These are phyloP conservation scores for Skeletonema marinoi DNA, from an alignment of 108 stramenopile species.

Conservation along the genomic window DNA sequence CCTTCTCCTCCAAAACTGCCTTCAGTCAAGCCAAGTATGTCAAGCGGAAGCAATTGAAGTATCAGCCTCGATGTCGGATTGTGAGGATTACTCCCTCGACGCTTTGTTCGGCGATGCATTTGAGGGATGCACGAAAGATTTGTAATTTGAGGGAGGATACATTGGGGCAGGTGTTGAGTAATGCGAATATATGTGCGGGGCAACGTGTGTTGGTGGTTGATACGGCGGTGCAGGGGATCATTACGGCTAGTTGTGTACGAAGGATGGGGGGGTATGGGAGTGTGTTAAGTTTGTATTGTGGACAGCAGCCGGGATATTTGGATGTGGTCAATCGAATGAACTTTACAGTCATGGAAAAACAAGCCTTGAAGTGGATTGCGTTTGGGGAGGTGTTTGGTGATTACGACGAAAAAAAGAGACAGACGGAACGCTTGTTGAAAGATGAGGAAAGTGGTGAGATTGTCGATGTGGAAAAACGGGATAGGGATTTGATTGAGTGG, in stretches of 20 bases:
- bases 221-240: slow-evolving; percentile 59
- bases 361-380: slow-evolving; percentile 75
- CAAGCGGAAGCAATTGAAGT: slow-evolving; percentile 74
- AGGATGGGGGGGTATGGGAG: slow-evolving; percentile 90
- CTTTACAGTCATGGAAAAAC: slow-evolving; percentile 58
- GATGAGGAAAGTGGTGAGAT: slow-evolving; percentile 28
- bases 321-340: slow-evolving; percentile 74
- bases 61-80: slow-evolving; percentile 82
- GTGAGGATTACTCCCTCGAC: slow-evolving; percentile 66
- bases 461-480: slow-evolving; percentile 55
- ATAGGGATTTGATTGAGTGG: slow-evolving; percentile 65
- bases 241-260: slow-evolving; percentile 72
- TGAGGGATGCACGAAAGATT: slow-evolving; percentile 61
- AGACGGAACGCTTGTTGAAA: slow-evolving; percentile 1
- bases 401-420: slow-evolving; percentile 13
- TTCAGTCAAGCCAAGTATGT: slow-evolving; percentile 90
- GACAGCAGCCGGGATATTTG: slow-evolving; percentile 74
- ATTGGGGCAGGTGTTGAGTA: slow-evolving; percentile 74
- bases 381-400: slow-evolving; percentile 69
- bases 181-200: slow-evolving; percentile 87
- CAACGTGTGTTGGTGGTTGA: slow-evolving; percentile 75
- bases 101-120: slow-evolving; percentile 67
- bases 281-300: slow-evolving; percentile 65
- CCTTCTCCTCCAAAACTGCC: slow-evolving; percentile 82
- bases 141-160: slow-evolving; percentile 83